Percentiles rank a stretch among this genome's conserved stretches.
Conservation (phyloP, 2,329 filamentous ascomycete genomes). For the Fusarium sp. region DNA sequence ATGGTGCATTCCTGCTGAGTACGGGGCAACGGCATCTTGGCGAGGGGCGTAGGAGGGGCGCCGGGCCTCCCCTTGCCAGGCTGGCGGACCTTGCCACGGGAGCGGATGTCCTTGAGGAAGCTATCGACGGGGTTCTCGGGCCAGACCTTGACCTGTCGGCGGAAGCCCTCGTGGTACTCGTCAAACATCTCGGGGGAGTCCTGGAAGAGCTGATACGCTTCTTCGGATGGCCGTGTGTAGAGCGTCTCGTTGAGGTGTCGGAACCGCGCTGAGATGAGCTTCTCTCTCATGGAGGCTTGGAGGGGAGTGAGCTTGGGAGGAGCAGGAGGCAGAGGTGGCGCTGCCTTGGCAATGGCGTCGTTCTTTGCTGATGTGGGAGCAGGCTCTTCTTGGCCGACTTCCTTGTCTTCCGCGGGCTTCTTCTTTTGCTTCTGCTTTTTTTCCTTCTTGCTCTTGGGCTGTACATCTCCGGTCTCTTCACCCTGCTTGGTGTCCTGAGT, state of each 20-base stretch:
- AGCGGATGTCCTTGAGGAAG: slow-evolving; percentile 78
- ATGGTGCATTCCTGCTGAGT: slow-evolving; percentile 80
- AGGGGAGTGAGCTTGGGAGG: slow-evolving; percentile 83
- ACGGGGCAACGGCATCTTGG: slow-evolving; percentile 70
- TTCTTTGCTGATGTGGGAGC: slow-evolving; percentile 29
- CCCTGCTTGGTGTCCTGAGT: slow-evolving; percentile 25
- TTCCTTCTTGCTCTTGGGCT: slow-evolving; percentile 52
- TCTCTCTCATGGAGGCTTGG: slow-evolving; percentile 93
- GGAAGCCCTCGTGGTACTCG: slow-evolving; percentile 97
- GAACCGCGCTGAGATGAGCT: slow-evolving; percentile 94
- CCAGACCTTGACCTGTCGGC: slow-evolving; percentile 94
- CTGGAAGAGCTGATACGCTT: slow-evolving; percentile 85
- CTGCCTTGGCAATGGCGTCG: slow-evolving; percentile 35
- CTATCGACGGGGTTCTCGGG: slow-evolving; percentile 94
- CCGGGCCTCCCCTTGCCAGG: slow-evolving; percentile 45
- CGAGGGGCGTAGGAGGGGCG: slow-evolving; percentile 39
- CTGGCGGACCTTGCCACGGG: slow-evolving; percentile 68
- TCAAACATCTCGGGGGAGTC: slow-evolving; percentile 91
- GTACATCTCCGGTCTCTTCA: slow-evolving; percentile 26
- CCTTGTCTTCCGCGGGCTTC: slow-evolving; percentile 28
- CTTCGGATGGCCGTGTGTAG: slow-evolving; percentile 88
- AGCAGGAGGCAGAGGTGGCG: slow-evolving; percentile 53
- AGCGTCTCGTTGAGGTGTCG: slow-evolving; percentile 96
- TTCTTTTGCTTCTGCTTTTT: slow-evolving; percentile 35
- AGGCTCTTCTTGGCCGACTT: slow-evolving; percentile 19